Percentiles rank a stretch among this genome's conserved stretches.
phyloP scores from a whole-genome alignment of 1,284 basidiomycete species.

The Pholiota adiposa region DNA sequence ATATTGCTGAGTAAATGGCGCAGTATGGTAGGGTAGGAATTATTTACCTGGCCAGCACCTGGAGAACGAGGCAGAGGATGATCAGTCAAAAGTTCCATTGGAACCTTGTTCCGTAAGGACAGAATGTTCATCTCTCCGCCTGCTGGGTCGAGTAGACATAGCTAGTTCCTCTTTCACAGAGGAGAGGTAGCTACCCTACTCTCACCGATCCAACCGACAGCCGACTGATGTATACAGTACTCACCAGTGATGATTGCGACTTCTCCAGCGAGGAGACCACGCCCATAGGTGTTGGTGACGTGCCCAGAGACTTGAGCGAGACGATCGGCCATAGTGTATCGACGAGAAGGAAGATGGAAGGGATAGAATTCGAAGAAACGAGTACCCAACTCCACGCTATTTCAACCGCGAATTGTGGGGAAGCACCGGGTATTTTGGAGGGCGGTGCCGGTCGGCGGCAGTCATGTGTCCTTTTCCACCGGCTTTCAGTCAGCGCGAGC shows the following conservation, averaged over 20 bases:
- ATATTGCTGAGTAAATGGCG: not conserved
- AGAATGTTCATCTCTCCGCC: not conserved
- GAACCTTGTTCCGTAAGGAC: not conserved
- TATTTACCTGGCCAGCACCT: conserved; percentile 80
- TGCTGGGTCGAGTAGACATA: not conserved
- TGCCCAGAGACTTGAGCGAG: conserved; percentile 75
- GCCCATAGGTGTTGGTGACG: conserved; percentile 58
- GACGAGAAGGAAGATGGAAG: not conserved
- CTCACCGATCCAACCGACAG: not conserved
- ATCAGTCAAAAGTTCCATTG: conserved; percentile 1
- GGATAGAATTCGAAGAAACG: not conserved
- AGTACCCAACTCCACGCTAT: not conserved
- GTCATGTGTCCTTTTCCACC: not conserved
- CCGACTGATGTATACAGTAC: conserved; percentile 20
- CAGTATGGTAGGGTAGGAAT: not conserved
- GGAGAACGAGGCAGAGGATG: conserved; percentile 3
- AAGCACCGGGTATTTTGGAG: not conserved
- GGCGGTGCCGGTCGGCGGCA: not conserved
- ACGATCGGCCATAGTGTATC: conserved; percentile 60
- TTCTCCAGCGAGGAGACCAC: conserved; percentile 75
- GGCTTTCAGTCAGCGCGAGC: too few relatives aligned
- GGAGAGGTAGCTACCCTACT: not conserved
- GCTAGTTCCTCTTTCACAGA: not conserved
- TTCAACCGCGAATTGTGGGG: not conserved
- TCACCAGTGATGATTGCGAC: conserved; percentile 86